Evolutionary conservation across 176 grass and related monocot genomes (phyloP), one percentile per base, ranked within the genome.

Genomic region (Cenchrus fungigraminus): DNA sequence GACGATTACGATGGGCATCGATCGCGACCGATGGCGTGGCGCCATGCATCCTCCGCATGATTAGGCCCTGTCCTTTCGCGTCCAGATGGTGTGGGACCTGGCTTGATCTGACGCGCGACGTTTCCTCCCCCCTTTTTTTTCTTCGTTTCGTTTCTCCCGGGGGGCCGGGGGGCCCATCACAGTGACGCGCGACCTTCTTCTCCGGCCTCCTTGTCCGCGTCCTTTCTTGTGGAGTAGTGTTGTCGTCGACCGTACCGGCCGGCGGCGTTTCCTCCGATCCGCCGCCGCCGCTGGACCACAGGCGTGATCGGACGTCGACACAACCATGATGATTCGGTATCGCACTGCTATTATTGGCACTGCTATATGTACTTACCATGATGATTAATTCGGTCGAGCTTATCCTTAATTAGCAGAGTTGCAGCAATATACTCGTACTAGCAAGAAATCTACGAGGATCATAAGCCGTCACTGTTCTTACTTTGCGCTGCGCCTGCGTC

Each of bases 211-310:
- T 64, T 63, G 65, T 70, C 75, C 47, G 75, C 67, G 34, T 22
- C n/a, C 22, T 10, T 8, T 8, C 9, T 11, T 14, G 12, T 19
- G 25, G 25, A 25, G 25, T 25, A 25, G 7, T 53, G 57, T 22
- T 57, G 55, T 31, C 52, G 22, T 31, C 71, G 71, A 32, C 66
- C 78, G 78, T 80, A 80, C 78, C 16, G 56, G 9, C 78, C 6
- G 56, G n/a, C 59, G 29, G 77, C 9, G 19, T 25, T 37, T 15
- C 9, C 22, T 3, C 13, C 68, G 12, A 25, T 25, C 13, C 14
- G 6, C 28, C 55, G 15, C 29, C 72, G 25, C 25, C 25, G 25
- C 25, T 75, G 51, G 72, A 50, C 73, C 73, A 20, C 25, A 25
- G 25, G 25, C 72, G 72, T 19, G 50, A 74, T 32, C 72, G 8